These are phyloP conservation scores for Leccinum broughii DNA, from an alignment of 768 basidiomycete species.

Conservation along the genomic window DNA sequence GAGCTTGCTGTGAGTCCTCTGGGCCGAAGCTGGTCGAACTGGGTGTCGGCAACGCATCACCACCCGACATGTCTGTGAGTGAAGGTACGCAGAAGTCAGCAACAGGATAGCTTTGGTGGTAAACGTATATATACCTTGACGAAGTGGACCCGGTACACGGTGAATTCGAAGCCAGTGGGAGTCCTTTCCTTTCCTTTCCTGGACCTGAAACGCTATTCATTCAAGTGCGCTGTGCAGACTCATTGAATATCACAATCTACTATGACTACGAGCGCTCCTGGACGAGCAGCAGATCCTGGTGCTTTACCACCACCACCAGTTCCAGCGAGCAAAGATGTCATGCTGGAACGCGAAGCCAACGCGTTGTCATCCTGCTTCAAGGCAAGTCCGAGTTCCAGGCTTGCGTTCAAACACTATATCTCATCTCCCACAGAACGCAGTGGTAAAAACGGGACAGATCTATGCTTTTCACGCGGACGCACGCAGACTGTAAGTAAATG, in stretches of 20 bases:
- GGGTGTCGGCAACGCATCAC: constrained; percentile 16
- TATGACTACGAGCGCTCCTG: constrained; percentile 14
- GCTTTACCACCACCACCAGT: constrained; percentile 54
- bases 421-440: constrained; percentile 47
- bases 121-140: constrained; percentile 7
- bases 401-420: not conserved
- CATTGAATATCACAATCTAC: constrained; percentile 36
- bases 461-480: constrained; percentile 69
- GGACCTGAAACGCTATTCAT: constrained; percentile 6
- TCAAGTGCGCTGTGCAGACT: constrained; percentile 42
- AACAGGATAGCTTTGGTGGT: not conserved
- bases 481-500: constrained; percentile 54
- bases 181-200: constrained; percentile 26
- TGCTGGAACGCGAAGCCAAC: constrained; percentile 66
- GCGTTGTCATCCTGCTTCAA: constrained; percentile 59
- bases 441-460: constrained; percentile 69
- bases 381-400: constrained; percentile 36
- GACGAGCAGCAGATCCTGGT: constrained; percentile 30
- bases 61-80: constrained; percentile 24
- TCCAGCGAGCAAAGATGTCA: constrained; percentile 37
- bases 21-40: constrained; percentile 18
- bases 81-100: not conserved
- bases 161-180: not conserved
- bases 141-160: not conserved
- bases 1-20: constrained; percentile 10